A percentile compares a stretch with the other conserved stretches of the same genome.
These are phyloP conservation scores for Ustilago vetiveriae DNA, from an alignment of 1,284 basidiomycete species.

Conservation along the genomic window DNA sequence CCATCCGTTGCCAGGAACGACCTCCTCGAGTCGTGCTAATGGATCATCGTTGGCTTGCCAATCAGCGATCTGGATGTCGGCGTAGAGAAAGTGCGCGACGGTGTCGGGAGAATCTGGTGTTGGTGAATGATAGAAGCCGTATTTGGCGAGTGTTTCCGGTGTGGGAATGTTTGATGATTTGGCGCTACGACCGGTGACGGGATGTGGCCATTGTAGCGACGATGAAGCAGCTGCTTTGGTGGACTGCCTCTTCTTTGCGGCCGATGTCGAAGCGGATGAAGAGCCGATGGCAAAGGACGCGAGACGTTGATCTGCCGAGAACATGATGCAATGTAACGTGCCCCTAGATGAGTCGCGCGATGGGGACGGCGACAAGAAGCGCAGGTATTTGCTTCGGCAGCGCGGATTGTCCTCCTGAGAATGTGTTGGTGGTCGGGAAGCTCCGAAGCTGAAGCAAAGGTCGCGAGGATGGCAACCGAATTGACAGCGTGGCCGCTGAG, in stretches of 20 bases:
- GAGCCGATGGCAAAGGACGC: conserved; percentile 40
- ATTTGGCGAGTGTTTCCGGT: conserved; percentile 49
- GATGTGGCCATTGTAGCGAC: conserved; percentile 44
- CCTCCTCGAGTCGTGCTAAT: conserved; percentile 31
- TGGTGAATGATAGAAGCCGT: conserved; percentile 62
- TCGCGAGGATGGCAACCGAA: neutral
- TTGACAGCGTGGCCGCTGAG: too few relatives aligned
- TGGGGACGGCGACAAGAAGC: too few relatives aligned
- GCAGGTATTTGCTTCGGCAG: too few relatives aligned
- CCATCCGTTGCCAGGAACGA: conserved; percentile 48
- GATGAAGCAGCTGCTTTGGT: conserved; percentile 18
- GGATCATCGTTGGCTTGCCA: conserved; percentile 60
- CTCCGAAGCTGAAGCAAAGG: neutral
- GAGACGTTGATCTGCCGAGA: conserved; percentile 40
- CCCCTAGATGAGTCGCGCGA: too few relatives aligned
- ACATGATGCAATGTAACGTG: conserved; percentile 25
- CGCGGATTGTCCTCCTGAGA: neutral
- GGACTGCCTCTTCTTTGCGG: conserved; percentile 36
- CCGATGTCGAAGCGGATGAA: conserved; percentile 27
- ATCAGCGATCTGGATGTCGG: conserved; percentile 47
- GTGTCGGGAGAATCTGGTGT: conserved; percentile 44
- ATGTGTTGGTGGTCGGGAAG: neutral
- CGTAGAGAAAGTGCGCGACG: conserved; percentile 56
- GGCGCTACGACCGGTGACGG: conserved; percentile 22
- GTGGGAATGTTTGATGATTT: conserved; percentile 50